Base-by-base conservation (phyloP, 305 asterid genomes). In the Caryopteris hybrid region DNA sequence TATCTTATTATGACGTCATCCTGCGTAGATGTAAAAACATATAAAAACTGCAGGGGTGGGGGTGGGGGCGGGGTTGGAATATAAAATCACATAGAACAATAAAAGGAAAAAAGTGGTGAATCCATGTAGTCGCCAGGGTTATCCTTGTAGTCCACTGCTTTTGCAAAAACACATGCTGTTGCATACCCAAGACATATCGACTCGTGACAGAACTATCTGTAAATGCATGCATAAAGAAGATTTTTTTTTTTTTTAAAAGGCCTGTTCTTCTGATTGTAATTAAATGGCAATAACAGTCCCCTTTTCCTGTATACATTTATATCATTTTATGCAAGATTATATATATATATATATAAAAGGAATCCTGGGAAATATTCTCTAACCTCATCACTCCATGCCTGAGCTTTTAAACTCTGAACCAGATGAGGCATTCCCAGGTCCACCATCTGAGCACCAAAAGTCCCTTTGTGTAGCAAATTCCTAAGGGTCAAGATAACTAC, bases 301-400 rank as follows among this genome's bases (percentile, higher is more conserved):
- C 46, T 3, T 8, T 8, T 6, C 31, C 36, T 38, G 41, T 53
- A 61, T 47, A 52, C 59, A 8, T 47, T 39, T 17, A 46, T 34
- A 23, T 21, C 38, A n/a, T 67, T 56, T 25, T 55, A 57, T 38
- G 74, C 18, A 38, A 75, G 20, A 72, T 29, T 68, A 22, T 31
- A 57, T 14, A 5, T 68, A 18, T 23, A 43, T 39, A 12, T 69
- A 34, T 42, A 41, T n/a, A n/a, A n/a, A 36, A 69, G 39, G 56
- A 42, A 59, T 43, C 41, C 29, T 45, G 41, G 13, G 36, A 61
- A 55, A 48, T 7, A 59, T 58, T 71, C 7, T 25, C 86, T 65
- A 72, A 90, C 97, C 98, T 88, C 97, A 20, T 92, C 96, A 73
- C 95, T 90, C 98, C 98, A 92, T 65, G 98, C 97, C 73, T 90